phyloP scores from a whole-genome alignment of 148 eudicot species.

The Agrostemma githago region DNA sequence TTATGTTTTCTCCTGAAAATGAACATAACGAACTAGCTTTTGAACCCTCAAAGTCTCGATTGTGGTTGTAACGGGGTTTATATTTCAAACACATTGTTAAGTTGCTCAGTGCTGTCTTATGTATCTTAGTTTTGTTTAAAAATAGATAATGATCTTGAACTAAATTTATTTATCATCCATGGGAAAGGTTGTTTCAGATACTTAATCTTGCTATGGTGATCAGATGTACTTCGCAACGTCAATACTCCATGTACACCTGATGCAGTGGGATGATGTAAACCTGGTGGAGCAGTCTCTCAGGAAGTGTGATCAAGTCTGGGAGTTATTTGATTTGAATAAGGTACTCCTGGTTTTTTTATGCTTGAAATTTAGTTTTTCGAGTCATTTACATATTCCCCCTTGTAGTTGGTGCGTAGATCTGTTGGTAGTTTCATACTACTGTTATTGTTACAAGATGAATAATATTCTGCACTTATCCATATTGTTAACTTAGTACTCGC shows the following conservation, averaged over 20 bases:
- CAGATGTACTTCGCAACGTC: slow-evolving; percentile 98
- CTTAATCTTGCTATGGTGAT: slow-evolving; percentile 21
- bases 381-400: not conserved
- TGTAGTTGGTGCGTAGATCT: not conserved
- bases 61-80: not conserved
- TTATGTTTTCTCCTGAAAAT: not conserved
- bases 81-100: not conserved
- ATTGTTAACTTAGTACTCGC: not conserved
- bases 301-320: slow-evolving; percentile 80
- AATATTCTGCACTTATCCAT: not conserved
- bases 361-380: not conserved
- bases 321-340: slow-evolving; percentile 56
- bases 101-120: not conserved
- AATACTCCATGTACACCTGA: slow-evolving; percentile 80
- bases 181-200: not conserved
- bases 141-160: slow-evolving; percentile 2
- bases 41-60: not conserved
- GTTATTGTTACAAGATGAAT: not conserved
- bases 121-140: not conserved
- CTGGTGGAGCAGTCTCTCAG: slow-evolving; percentile 67
- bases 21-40: not conserved
- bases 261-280: slow-evolving; percentile 76
- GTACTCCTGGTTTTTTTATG: slow-evolving; percentile 33
- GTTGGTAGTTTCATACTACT: not conserved
- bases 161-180: not conserved